Conservation (phyloP, 2,329 filamentous ascomycete genomes). For the Sporothrix dimorphospora region DNA sequence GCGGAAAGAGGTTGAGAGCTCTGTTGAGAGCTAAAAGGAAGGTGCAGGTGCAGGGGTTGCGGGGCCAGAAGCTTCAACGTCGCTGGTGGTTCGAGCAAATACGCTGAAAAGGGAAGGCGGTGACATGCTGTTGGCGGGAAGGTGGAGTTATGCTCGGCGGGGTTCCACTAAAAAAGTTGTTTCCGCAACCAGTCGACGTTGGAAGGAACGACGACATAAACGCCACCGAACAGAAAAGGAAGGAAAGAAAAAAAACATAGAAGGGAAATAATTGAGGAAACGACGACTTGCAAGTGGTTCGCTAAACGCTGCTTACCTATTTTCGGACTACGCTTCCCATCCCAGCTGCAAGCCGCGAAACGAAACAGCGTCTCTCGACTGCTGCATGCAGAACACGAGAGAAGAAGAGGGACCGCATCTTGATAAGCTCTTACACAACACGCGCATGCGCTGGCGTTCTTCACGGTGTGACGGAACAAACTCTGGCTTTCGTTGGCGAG, state of each 20-base stretch:
- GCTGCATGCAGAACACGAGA: neutral
- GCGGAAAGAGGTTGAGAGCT: neutral
- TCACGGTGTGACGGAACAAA: neutral
- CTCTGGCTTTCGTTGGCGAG: neutral
- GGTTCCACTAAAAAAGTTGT: slow-evolving; percentile 23
- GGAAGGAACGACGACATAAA: slow-evolving; percentile 3
- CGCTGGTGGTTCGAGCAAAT: neutral
- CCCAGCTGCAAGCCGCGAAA: slow-evolving; percentile 15
- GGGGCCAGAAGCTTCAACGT: neutral
- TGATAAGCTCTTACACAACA: slow-evolving; percentile 23
- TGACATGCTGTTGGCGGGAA: neutral
- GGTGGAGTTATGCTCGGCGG: neutral
- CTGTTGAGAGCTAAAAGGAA: neutral
- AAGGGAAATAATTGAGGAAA: neutral
- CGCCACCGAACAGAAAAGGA: neutral
- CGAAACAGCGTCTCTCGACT: neutral
- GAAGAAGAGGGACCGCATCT: slow-evolving; percentile 15
- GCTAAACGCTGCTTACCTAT: neutral
- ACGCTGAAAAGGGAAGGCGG: slow-evolving; percentile 25
- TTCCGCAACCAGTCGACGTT: neutral
- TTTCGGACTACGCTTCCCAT: neutral
- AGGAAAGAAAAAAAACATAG: neutral
- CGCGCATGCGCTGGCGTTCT: neutral
- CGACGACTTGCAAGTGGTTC: neutral
- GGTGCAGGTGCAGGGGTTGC: neutral